These are phyloP conservation scores for Ceratocystis alfenasii DNA, from an alignment of 2,329 filamentous ascomycete species.

Conservation along the genomic window DNA sequence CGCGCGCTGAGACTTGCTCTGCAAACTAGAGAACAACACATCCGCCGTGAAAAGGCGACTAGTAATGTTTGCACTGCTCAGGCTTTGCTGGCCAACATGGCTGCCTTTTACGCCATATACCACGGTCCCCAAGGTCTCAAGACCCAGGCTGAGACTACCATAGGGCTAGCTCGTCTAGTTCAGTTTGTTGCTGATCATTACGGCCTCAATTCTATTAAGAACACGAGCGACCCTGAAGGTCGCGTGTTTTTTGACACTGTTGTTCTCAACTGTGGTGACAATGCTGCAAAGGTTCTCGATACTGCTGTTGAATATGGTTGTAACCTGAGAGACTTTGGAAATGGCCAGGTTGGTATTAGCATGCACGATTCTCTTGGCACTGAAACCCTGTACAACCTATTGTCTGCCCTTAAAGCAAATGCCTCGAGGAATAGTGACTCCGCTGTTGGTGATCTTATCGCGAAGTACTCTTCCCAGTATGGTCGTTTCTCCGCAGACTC, in stretches of 20 bases:
- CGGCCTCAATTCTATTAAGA: slow-evolving; percentile 51
- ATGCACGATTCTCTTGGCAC: slow-evolving; percentile 26
- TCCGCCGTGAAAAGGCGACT: slow-evolving; percentile 88
- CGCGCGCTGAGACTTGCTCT: slow-evolving; percentile 72
- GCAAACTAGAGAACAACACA: slow-evolving; percentile 92
- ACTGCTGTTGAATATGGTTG: slow-evolving; percentile 18
- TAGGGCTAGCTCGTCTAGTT: slow-evolving; percentile 57
- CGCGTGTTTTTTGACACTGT: slow-evolving; percentile 69
- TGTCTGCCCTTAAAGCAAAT: slow-evolving; percentile 22
- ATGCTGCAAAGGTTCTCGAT: slow-evolving; percentile 32
- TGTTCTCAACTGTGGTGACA: slow-evolving; percentile 44
- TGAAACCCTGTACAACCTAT: slow-evolving; percentile 41
- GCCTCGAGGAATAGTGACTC: slow-evolving; percentile 27
- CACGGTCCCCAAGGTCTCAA: slow-evolving; percentile 77
- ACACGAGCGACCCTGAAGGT: slow-evolving; percentile 43
- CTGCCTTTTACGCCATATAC: slow-evolving; percentile 85
- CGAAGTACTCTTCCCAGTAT: slow-evolving; percentile 23
- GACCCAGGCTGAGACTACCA: slow-evolving; percentile 67
- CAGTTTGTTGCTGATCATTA: slow-evolving; percentile 50
- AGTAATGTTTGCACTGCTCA: slow-evolving; percentile 97
- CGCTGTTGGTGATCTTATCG: slow-evolving; percentile 22
- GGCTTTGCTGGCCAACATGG: slow-evolving; percentile 90
- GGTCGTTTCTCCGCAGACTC: slow-evolving; percentile 19
- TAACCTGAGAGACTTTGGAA: slow-evolving; percentile 28
- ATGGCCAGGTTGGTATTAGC: slow-evolving; percentile 29